These are phyloP conservation scores for Eustoma russellianum DNA, from an alignment of 257 asterid genomes.

Conservation along the genomic window DNA sequence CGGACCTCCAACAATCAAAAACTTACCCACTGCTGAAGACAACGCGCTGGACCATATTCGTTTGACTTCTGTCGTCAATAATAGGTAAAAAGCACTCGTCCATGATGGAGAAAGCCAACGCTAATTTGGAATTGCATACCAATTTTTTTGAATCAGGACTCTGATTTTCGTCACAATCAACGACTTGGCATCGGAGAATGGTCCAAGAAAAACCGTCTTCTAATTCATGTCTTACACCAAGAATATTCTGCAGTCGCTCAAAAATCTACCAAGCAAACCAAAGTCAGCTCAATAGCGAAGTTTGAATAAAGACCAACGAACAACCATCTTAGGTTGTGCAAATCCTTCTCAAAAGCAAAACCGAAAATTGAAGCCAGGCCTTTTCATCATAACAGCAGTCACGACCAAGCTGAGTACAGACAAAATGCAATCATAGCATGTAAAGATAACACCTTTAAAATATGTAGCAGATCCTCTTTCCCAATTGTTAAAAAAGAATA, in stretches of 20 bases:
- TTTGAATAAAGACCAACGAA: background rate
- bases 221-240: constrained; percentile 62
- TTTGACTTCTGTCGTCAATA: constrained; percentile 23
- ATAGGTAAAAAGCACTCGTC: constrained; percentile 32
- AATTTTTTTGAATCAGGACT: constrained; percentile 23
- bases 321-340: too few species aligned
- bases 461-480: too few species aligned
- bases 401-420: too few species aligned
- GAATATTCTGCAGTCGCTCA: constrained; percentile 54
- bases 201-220: constrained; percentile 73
- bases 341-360: too few species aligned
- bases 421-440: too few species aligned
- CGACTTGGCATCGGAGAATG: constrained; percentile 47
- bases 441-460: too few species aligned
- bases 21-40: constrained; percentile 30
- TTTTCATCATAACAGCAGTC: too few species aligned
- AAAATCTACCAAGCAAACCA: constrained; percentile 42
- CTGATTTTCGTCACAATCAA: constrained; percentile 26
- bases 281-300: constrained; percentile 15
- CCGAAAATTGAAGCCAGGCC: too few species aligned
- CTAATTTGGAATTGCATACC: constrained; percentile 25
- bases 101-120: constrained; percentile 23
- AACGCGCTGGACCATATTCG: constrained; percentile 21
- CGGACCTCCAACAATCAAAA: background rate
- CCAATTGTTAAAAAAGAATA: too few species aligned